These are phyloP conservation scores for Ophiostoma angusticollis DNA, from an alignment of 2,329 filamentous ascomycete species.

Conservation along the genomic window DNA sequence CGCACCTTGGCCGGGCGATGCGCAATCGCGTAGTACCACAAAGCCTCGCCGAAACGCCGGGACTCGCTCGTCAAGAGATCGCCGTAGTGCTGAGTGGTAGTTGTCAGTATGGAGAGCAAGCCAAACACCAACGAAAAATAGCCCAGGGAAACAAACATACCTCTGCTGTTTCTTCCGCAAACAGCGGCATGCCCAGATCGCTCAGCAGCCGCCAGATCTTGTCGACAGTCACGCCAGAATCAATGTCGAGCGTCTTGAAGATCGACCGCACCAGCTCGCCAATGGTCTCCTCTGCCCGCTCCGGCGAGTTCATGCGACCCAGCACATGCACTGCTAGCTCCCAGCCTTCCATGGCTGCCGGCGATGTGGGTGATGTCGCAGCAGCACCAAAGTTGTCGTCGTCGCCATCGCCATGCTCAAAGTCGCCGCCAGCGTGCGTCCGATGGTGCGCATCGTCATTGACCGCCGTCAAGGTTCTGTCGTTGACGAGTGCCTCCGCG, in stretches of 20 bases:
- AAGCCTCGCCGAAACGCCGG: slow-evolving; percentile 69
- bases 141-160: slow-evolving; percentile 49
- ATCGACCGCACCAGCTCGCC: slow-evolving; percentile 55
- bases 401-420: slow-evolving; percentile 18
- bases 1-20: slow-evolving; percentile 69
- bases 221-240: slow-evolving; percentile 61
- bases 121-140: neutral
- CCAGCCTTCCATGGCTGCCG: slow-evolving; percentile 57
- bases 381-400: neutral
- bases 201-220: slow-evolving; percentile 69
- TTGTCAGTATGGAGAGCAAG: neutral
- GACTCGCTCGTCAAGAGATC: slow-evolving; percentile 60
- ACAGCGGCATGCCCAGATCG: slow-evolving; percentile 62
- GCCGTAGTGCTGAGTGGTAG: slow-evolving; percentile 55
- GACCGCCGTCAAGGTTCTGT: slow-evolving; percentile 32
- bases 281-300: slow-evolving; percentile 60
- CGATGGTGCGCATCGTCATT: slow-evolving; percentile 17
- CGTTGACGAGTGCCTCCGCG: slow-evolving; percentile 51
- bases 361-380: neutral
- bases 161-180: slow-evolving; percentile 71
- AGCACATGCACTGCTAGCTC: slow-evolving; percentile 76
- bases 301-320: slow-evolving; percentile 63
- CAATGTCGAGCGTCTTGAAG: slow-evolving; percentile 48
- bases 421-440: slow-evolving; percentile 2
- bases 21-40: slow-evolving; percentile 84